Percentiles rank a stretch among this genome's conserved stretches.
These are phyloP conservation scores for Boletellus ananas DNA, from an alignment of 768 basidiomycete genomes.

Conservation along the genomic window DNA sequence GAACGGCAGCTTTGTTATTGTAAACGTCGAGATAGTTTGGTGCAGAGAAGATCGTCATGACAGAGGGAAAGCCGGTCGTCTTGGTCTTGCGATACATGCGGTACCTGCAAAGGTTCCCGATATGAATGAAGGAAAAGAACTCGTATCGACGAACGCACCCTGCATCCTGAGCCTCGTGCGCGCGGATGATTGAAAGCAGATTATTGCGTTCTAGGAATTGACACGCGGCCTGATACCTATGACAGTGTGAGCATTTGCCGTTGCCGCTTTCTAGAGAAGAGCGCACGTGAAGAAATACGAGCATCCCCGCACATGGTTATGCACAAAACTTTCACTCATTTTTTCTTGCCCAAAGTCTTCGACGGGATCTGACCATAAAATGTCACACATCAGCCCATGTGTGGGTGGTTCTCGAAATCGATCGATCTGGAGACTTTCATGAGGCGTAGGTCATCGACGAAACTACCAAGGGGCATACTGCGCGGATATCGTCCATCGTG, in stretches of 20 bases:
- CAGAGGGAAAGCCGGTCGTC: conserved; percentile 96
- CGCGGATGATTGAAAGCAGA: conserved; percentile 92
- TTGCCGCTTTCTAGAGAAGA: not conserved
- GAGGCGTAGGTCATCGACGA: not conserved
- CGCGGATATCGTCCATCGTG: conserved; percentile 91
- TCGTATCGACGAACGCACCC: conserved; percentile 53
- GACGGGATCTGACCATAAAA: conserved; percentile 96
- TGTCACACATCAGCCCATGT: conserved; percentile 96
- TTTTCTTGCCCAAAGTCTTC: conserved; percentile 98
- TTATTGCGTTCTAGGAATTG: conserved; percentile 98
- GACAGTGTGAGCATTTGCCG: not conserved
- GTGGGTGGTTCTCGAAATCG: conserved; percentile 99
- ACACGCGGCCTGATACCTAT: conserved; percentile 93
- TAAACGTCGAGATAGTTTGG: conserved; percentile 99
- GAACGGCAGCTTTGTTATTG: conserved; percentile 97
- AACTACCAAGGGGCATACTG: conserved; percentile 43
- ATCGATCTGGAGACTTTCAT: conserved; percentile 61
- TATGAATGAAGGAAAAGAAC: not conserved
- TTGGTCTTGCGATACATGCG: conserved; percentile 99
- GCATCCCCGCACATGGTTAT: conserved; percentile 96
- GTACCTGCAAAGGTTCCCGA: conserved; percentile 48
- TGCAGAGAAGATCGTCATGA: conserved; percentile 99
- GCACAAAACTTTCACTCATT: conserved; percentile 83
- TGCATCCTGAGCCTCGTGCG: conserved; percentile 98
- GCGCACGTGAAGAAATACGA: conserved; percentile 89